Evolutionary conservation across 176 grass and related monocot genomes (phyloP).

Genomic region (Canna indica): DNA sequence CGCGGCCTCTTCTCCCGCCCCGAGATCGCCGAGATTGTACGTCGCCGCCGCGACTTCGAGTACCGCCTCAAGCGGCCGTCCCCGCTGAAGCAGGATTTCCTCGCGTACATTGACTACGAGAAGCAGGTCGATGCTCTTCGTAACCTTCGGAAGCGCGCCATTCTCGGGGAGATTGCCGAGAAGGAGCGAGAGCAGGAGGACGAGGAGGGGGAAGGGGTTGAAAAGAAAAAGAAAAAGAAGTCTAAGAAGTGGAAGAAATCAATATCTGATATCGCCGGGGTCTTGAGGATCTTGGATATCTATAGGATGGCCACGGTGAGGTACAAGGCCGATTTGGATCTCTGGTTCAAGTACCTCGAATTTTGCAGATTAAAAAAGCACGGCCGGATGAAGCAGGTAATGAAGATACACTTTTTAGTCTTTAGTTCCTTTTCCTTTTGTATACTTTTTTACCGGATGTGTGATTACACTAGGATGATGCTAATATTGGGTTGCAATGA

Average conservation of each 20-base stretch:
- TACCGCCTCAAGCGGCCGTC: constrained; percentile 71
- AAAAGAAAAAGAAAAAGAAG: constrained; percentile 5
- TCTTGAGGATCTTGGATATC: constrained; percentile 54
- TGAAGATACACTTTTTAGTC: background rate
- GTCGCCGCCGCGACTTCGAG: constrained; percentile 74
- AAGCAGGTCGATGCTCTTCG: constrained; percentile 55
- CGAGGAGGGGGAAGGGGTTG: background rate
- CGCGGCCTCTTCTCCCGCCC: constrained; percentile 67
- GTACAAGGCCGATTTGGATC: constrained; percentile 80
- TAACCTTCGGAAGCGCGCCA: constrained; percentile 51
- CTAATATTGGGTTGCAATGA: background rate
- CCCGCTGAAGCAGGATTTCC: constrained; percentile 56
- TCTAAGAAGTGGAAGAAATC: constrained; percentile 59
- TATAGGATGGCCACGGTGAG: constrained; percentile 52
- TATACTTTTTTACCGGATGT: background rate
- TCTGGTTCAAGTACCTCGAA: constrained; percentile 87
- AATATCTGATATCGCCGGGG: constrained; percentile 41
- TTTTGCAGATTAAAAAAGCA: constrained; percentile 59
- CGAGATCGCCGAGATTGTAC: constrained; percentile 63
- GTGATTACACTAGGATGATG: background rate
- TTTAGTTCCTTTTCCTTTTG: background rate
- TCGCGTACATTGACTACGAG: constrained; percentile 72
- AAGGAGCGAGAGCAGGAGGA: background rate
- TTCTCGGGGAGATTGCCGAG: constrained; percentile 27
- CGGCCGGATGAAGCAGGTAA: constrained; percentile 84